Base-by-base conservation (phyloP, 345 rosid genomes). In the Firmiana major region DNA sequence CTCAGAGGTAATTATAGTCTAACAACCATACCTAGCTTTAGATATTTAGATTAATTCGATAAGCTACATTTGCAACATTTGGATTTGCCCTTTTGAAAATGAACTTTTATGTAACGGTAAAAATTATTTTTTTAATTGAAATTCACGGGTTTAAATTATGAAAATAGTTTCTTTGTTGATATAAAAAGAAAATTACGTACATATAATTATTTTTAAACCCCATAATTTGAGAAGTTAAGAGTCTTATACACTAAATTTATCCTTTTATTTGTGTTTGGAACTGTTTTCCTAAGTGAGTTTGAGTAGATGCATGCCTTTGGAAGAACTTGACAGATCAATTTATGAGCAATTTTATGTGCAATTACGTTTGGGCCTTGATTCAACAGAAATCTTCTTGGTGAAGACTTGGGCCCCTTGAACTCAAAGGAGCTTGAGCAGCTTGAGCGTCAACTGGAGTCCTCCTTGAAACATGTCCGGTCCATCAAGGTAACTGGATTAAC, bases 361-460 rank as follows among this genome's bases (percentile, higher is more conserved):
- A 49, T 15, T 5, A 48, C 19, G 22, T 71, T 34, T 71, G 46
- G 43, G n/a, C 45, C 46, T 65, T 53, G 63, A 10, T 34, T 76
- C 19, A 75, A 59, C 62, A 96, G 97, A 86, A 96, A 96, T 85
- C 90, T 96, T 38, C 97, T 93, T 58, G 99, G 99, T 54, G 99
- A 96, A 85, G 99, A 96, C 60, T 81, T 96, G 83, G 99, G 97
- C 24, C 95, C 95, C 60, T 75, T 96, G 49, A 87, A 85, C 73
- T 83, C 95, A 17, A 96, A 93, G 90, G 99, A 93, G 55, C 91
- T 96, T 64, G 99, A 92, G 83, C 98, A 96, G 85, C 95, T 96
- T 76, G 99, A 96, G 89, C 95, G 88, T 83, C 94, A 90, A 75
- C 89, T 96, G 5, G 94, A 96, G 38, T 81, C 90, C 49, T 91